Percentiles rank a stretch among this genome's conserved stretches.
Conservation (phyloP, 2,329 filamentous ascomycete genomes). For the Aaosphaeria arxii region DNA sequence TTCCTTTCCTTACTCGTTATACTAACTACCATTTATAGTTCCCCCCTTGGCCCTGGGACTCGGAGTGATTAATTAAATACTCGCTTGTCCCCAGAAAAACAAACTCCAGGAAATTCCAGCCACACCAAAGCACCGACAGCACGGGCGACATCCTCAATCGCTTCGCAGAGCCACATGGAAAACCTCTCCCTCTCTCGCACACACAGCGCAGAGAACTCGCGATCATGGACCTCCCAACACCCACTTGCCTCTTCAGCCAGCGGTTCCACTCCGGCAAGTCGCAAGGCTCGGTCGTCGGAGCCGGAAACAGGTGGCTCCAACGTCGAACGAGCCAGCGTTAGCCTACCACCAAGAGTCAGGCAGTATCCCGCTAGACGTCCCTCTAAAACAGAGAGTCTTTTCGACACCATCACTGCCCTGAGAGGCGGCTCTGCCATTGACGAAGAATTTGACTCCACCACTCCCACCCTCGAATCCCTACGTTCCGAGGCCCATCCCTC, state of each 20-base stretch:
- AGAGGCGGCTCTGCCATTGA: slow-evolving; percentile 43
- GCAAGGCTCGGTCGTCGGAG: slow-evolving; percentile 60
- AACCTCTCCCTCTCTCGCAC: slow-evolving; percentile 26
- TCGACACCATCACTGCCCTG: slow-evolving; percentile 15
- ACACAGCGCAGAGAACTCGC: slow-evolving; percentile 37
- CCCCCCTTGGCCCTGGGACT: no score
- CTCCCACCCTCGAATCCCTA: slow-evolving; percentile 31
- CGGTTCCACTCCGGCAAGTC: slow-evolving; percentile 41
- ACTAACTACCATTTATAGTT: no score
- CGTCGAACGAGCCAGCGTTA: slow-evolving; percentile 60
- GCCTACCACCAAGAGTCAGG: slow-evolving; percentile 58
- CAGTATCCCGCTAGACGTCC: slow-evolving; percentile 41
- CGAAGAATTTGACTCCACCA: slow-evolving; percentile 44
- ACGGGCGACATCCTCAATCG: no score
- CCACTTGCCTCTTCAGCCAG: slow-evolving; percentile 42
- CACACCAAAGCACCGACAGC: no score
- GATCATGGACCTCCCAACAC: slow-evolving; percentile 35
- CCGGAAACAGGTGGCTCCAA: slow-evolving; percentile 57
- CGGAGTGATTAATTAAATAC: no score
- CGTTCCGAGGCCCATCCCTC: slow-evolving; percentile 13
- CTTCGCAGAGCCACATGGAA: no score
- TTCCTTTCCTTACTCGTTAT: no score
- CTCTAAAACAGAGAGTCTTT: slow-evolving; percentile 42
- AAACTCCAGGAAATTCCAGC: no score
- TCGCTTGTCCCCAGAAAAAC: no score